phyloP scores from a whole-genome alignment of 2,329 filamentous ascomycete genomes.

The Aureobasidium sp. region DNA sequence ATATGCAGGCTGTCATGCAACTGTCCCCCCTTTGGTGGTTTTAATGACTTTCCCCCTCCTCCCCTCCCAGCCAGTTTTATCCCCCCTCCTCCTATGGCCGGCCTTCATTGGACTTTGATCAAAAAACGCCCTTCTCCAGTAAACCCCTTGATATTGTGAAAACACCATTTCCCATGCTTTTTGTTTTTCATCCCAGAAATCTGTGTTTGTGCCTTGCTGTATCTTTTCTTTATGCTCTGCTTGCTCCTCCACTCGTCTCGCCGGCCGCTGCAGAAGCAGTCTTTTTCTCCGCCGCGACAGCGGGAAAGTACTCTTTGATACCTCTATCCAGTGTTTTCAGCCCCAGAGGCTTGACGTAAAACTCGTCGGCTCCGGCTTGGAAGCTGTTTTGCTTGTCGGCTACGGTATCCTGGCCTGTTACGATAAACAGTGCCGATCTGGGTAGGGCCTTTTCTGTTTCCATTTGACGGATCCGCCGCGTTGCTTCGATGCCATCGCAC shows the following conservation, averaged over 20 bases:
- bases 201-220: too few species aligned
- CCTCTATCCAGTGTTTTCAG: constrained; percentile 19
- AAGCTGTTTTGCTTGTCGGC: constrained; percentile 27
- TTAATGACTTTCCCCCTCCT: too few species aligned
- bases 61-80: too few species aligned
- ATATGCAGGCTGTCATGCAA: too few species aligned
- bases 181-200: neutral
- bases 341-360: constrained; percentile 31
- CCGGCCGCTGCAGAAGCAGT: neutral
- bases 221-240: neutral
- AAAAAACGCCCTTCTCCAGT: too few species aligned
- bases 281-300: neutral
- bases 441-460: constrained; percentile 27
- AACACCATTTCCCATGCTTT: neutral
- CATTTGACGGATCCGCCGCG: constrained; percentile 29
- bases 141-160: too few species aligned
- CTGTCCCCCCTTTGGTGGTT: too few species aligned
- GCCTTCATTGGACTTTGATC: too few species aligned
- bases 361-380: constrained; percentile 30
- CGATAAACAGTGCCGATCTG: constrained; percentile 29
- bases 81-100: too few species aligned
- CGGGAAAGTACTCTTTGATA: constrained; percentile 15
- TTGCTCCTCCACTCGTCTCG: neutral
- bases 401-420: constrained; percentile 30
- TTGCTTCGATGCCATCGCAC: constrained; percentile 35